These are phyloP conservation scores for Thelonectria discophora DNA, from an alignment of 2,329 filamentous ascomycete genomes.

Conservation along the genomic window DNA sequence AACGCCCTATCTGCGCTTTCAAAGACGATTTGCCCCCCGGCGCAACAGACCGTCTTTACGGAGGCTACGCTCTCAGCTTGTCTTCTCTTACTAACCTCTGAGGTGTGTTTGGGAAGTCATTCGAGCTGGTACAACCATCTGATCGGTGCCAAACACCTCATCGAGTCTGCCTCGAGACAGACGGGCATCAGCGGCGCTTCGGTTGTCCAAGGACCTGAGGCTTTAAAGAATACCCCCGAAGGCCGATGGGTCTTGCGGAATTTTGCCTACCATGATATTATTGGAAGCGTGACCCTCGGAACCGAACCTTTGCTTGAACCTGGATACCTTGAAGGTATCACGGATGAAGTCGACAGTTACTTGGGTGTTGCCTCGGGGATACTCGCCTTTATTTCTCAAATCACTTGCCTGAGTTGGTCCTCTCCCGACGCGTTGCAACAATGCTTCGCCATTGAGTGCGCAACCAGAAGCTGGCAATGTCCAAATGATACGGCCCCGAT, in stretches of 20 bases:
- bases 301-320: slow-evolving; percentile 1
- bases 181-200: background rate
- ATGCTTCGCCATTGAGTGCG: background rate
- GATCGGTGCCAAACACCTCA: slow-evolving; percentile 2
- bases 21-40: background rate
- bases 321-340: slow-evolving; percentile 3
- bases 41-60: background rate
- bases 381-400: slow-evolving; percentile 2
- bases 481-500: background rate
- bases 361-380: slow-evolving; percentile 10
- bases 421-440: background rate
- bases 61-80: slow-evolving; percentile 11
- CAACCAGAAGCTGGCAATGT: background rate
- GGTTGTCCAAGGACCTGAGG: background rate
- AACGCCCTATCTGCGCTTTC: background rate
- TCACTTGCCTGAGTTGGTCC: background rate
- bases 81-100: slow-evolving; percentile 6
- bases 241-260: slow-evolving; percentile 18
- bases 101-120: slow-evolving; percentile 6
- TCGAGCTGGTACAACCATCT: slow-evolving; percentile 16
- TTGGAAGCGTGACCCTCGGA: slow-evolving; percentile 15
- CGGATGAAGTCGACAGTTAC: slow-evolving; percentile 9
- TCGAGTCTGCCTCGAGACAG: background rate
- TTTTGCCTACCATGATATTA: slow-evolving; percentile 19
- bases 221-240: slow-evolving; percentile 8